Base-by-base conservation (phyloP, 2,329 filamentous ascomycete species). In the Emmonsiellopsis sp. region DNA sequence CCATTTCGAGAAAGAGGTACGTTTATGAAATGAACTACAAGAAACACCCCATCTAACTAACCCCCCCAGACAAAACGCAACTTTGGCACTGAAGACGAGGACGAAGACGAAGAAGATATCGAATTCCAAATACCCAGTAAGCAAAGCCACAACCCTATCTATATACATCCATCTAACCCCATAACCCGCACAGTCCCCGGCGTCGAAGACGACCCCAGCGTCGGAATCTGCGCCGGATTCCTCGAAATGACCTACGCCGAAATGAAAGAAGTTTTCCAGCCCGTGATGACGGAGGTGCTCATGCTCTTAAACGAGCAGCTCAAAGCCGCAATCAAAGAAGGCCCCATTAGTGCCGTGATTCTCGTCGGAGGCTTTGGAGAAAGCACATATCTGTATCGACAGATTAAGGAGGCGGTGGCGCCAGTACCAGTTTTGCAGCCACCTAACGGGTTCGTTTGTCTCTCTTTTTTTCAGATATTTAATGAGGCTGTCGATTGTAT, bases 41-140 rank as follows among this genome's bases (percentile, higher is more conserved):
- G 21, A 7, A 42, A 4, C 13, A 14, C 17, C 10, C 7, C 11
- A 11, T 40, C 36, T 49, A 14, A 49, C 21, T 6, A 49, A 14
- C 5, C 17, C 11, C 11, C 46, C 31, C 6, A 49, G 47, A 32
- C 47, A 6, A 49, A 49, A 40, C 47, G 47, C 36, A 49, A 49
- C 40, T 49, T 49, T 21, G 47, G 47, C 36, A 49, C 47, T 6
- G 47, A 49, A 37, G 47, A 49, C 32, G 47, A 49, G 2, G 47
- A 49, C 36, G 47, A 49, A 32, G 47, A 49, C 14, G 47, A 49
- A 40, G 47, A 49, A 31, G 47, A 49, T 49, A 49, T 49, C 31
- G 47, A 49, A 14, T 49, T 49, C 21, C 47, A 49, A 37, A 49
- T 49, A 31, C 47, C 47, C 10, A 49, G 47, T 49, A 49, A 49